phyloP scores from a whole-genome alignment of 2,329 filamentous ascomycete genomes.

The Fusarium transvaalense region DNA sequence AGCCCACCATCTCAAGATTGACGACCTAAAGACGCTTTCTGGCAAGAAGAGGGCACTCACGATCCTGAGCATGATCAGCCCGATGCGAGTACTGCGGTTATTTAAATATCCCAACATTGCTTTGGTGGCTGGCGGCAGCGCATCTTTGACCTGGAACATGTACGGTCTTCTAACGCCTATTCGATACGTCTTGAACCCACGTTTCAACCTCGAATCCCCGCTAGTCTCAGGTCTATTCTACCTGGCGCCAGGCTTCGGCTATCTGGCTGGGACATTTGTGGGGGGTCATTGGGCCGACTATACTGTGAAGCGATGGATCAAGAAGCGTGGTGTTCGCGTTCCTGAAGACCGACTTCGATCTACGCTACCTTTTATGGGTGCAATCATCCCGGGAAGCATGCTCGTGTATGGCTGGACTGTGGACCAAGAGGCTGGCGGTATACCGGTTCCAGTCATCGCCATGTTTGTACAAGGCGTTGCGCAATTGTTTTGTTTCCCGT shows the following conservation, averaged over 20 bases:
- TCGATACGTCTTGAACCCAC: slow-evolving; percentile 79
- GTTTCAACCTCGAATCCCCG: slow-evolving; percentile 75
- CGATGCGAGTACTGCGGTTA: slow-evolving; percentile 71
- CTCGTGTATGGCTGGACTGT: slow-evolving; percentile 71
- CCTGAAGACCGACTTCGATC: slow-evolving; percentile 77
- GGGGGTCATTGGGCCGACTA: slow-evolving; percentile 79
- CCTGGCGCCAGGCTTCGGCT: slow-evolving; percentile 78
- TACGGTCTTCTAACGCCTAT: slow-evolving; percentile 72
- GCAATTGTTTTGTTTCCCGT: slow-evolving; percentile 81
- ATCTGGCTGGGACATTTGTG: slow-evolving; percentile 75
- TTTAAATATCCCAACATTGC: slow-evolving; percentile 78
- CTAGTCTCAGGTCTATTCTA: slow-evolving; percentile 79
- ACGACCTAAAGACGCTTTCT: slow-evolving; percentile 70
- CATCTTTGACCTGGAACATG: slow-evolving; percentile 80
- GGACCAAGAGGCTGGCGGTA: slow-evolving; percentile 63
- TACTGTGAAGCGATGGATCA: slow-evolving; percentile 73
- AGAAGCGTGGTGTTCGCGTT: slow-evolving; percentile 68
- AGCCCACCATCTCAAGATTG: slow-evolving; percentile 72
- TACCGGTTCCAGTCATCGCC: slow-evolving; percentile 74
- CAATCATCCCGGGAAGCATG: slow-evolving; percentile 71
- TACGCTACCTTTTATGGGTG: slow-evolving; percentile 67
- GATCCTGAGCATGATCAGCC: slow-evolving; percentile 74
- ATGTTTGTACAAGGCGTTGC: slow-evolving; percentile 82
- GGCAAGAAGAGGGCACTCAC: slow-evolving; percentile 62
- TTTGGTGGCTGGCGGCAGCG: slow-evolving; percentile 68